Percentiles rank a stretch among this genome's conserved stretches.
phyloP scores from a whole-genome alignment of 257 asterid species.

The Ophiorrhiza pumila region DNA sequence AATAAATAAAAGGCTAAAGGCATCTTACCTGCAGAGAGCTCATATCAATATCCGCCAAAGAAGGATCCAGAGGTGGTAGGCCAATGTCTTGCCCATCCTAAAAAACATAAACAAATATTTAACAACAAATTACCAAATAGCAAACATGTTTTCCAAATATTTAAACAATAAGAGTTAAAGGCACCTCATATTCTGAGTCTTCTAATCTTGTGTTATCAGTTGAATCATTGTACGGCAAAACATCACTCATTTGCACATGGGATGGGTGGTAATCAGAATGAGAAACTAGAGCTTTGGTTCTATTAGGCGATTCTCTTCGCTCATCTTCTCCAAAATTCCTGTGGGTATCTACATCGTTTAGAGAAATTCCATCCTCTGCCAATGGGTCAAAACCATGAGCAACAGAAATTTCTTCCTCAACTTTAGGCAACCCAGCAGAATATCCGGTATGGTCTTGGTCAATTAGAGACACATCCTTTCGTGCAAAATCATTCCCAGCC shows the following conservation, averaged over 20 bases:
- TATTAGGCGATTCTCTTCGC: constrained; percentile 37
- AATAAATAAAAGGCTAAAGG: constrained; percentile 15
- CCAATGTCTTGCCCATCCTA: constrained; percentile 57
- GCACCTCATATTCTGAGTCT: constrained; percentile 68
- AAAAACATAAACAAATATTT: constrained; percentile 21
- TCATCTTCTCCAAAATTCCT: constrained; percentile 39
- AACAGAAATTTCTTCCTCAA: constrained; percentile 55
- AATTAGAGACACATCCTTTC: constrained; percentile 79
- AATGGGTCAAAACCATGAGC: constrained; percentile 54
- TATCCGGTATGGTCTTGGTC: constrained; percentile 80
- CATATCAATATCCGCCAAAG: constrained; percentile 61
- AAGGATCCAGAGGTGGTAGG: constrained; percentile 57
- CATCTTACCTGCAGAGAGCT: constrained; percentile 70
- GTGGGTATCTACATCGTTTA: constrained; percentile 36
- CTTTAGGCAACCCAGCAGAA: constrained; percentile 52
- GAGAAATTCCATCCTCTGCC: constrained; percentile 39
- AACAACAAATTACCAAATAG: constrained; percentile 1
- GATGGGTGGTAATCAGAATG: constrained; percentile 43
- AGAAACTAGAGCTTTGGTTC: constrained; percentile 34
- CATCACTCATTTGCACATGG: constrained; percentile 42
- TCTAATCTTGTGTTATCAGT: constrained; percentile 48
- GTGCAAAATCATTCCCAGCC: constrained; percentile 78
- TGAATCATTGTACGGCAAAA: constrained; percentile 45
- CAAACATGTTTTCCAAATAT: not conserved
- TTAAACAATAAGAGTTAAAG: constrained; percentile 10